phyloP scores from a whole-genome alignment of 768 basidiomycete genomes.

The Trametes sanguinea region DNA sequence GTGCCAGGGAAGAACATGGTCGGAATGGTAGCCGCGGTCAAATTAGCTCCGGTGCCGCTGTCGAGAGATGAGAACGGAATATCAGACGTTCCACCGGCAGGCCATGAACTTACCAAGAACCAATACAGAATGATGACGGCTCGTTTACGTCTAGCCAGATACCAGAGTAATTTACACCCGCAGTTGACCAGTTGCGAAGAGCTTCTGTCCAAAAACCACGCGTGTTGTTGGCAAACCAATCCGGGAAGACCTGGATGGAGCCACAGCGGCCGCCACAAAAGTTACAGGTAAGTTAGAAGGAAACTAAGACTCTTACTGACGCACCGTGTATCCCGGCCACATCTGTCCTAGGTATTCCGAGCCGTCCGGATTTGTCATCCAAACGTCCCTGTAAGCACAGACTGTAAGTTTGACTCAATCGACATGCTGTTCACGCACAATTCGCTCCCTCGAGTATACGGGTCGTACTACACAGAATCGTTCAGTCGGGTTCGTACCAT shows the following conservation, averaged over 20 bases:
- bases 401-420: background rate
- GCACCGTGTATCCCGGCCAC: constrained; percentile 74
- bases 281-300: background rate
- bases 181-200: constrained; percentile 52
- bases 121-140: constrained; percentile 61
- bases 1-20: constrained; percentile 61
- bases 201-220: constrained; percentile 63
- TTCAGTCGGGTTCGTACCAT: too few relatives aligned
- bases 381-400: constrained; percentile 51
- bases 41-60: constrained; percentile 59
- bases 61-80: background rate
- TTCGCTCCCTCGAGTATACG: constrained; percentile 63
- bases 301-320: constrained; percentile 13
- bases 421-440: constrained; percentile 39
- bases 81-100: background rate
- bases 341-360: constrained; percentile 73
- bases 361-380: constrained; percentile 75
- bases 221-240: constrained; percentile 59
- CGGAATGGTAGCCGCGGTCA: constrained; percentile 50
- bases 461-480: constrained; percentile 52
- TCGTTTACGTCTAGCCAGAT: constrained; percentile 78
- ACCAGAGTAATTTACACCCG: constrained; percentile 60
- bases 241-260: constrained; percentile 53
- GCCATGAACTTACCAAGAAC: constrained; percentile 48
- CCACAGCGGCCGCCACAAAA: background rate